Evolutionary conservation across 192 early-diverging fungal genomes (phyloP).

Genomic region (Backusella circina): DNA sequence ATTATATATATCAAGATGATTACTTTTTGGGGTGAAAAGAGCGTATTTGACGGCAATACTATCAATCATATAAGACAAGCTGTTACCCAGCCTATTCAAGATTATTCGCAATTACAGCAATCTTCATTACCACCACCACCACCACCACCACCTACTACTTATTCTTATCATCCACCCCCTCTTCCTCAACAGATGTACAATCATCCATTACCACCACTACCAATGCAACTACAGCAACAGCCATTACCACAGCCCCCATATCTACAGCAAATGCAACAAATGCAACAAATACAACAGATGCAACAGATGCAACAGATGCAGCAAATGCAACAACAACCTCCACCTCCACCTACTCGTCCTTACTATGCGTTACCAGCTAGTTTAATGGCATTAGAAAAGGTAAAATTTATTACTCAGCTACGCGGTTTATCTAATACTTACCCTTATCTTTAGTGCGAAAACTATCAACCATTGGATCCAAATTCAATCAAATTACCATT

Average conservation of each 20-base stretch:
- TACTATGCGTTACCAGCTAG: slow-evolving; percentile 25
- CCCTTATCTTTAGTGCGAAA: neutral
- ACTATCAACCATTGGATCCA: slow-evolving; percentile 16
- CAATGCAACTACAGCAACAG: neutral
- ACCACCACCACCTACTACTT: neutral
- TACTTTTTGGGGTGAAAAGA: slow-evolving; percentile 35
- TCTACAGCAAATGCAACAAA: neutral
- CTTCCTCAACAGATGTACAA: neutral
- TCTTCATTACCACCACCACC: neutral
- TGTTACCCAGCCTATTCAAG: slow-evolving; percentile 10
- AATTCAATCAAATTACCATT: neutral
- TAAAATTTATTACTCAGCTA: neutral
- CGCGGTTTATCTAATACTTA: neutral
- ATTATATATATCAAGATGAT: slow-evolving; percentile 29
- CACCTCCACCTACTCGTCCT: neutral
- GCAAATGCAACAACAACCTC: neutral
- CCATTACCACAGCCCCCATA: neutral
- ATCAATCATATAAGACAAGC: slow-evolving; percentile 30
- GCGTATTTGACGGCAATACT: slow-evolving; percentile 26
- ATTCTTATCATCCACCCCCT: neutral
- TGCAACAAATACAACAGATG: too few species aligned
- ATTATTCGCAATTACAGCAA: neutral
- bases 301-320: neutral
- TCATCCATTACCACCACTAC: neutral
- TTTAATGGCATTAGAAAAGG: slow-evolving; percentile 18